These are phyloP conservation scores for Staphylotrichum longicolle DNA, from an alignment of 495 filamentous ascomycete species.

Conservation along the genomic window DNA sequence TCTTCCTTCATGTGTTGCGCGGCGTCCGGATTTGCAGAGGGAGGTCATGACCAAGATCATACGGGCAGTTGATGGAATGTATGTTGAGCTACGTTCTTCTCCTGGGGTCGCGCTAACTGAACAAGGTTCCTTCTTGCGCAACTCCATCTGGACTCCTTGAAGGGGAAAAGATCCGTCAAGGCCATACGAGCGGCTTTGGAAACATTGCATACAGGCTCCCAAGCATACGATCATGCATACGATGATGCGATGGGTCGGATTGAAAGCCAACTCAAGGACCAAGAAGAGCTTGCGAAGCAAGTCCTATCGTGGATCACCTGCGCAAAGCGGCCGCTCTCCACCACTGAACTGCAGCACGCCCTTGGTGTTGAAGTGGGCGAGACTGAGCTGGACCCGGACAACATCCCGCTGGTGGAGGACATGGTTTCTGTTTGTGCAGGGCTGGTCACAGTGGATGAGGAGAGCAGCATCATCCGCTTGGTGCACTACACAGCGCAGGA, in stretches of 20 bases:
- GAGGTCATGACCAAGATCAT: constrained; percentile 38
- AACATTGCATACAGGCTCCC: constrained; percentile 28
- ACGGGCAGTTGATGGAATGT: no score
- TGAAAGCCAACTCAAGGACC: constrained; percentile 31
- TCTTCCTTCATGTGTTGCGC: constrained; percentile 25
- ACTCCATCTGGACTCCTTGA: no score
- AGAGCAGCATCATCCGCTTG: constrained; percentile 48
- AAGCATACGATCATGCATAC: constrained; percentile 41
- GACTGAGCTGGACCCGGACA: constrained; percentile 39
- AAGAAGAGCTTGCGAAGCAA: constrained; percentile 34
- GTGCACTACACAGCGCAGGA: constrained; percentile 56
- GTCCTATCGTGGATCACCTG: constrained; percentile 49
- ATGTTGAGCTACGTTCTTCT: no score
- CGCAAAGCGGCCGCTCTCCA: constrained; percentile 41
- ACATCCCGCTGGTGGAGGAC: constrained; percentile 39
- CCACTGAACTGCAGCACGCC: constrained; percentile 48
- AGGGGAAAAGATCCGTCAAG: no score
- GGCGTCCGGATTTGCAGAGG: constrained; percentile 27
- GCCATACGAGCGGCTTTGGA: constrained; percentile 39
- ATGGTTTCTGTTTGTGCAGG: constrained; percentile 53
- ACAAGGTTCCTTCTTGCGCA: no score
- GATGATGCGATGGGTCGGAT: constrained; percentile 45
- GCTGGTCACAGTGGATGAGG: constrained; percentile 49
- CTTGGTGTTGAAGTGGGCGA: constrained; percentile 40
- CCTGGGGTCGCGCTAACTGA: no score